Conservation (phyloP, 352 stramenopile genomes). For the Globisporangium abappressorium region DNA sequence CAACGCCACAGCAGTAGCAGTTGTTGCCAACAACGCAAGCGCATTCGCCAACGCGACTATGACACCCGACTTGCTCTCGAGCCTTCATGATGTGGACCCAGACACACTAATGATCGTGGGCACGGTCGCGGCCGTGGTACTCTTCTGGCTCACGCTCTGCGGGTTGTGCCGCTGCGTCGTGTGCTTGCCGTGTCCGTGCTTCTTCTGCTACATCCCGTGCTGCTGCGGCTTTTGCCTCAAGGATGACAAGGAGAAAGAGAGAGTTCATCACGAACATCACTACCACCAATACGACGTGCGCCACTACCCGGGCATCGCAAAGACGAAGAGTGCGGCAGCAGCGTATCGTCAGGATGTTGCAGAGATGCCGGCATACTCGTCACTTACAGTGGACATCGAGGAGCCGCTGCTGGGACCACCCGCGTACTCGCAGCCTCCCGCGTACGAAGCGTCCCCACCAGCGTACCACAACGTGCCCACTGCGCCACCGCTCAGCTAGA, state of each 20-base stretch:
- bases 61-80: neutral
- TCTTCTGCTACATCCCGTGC: slow-evolving; percentile 21
- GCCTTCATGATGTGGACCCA: neutral
- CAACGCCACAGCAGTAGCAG: neutral
- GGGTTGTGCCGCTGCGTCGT: slow-evolving; percentile 17
- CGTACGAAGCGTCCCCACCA: slow-evolving; percentile 34
- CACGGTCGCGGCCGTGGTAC: neutral
- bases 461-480: slow-evolving; percentile 63
- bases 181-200: slow-evolving; percentile 13
- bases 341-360: neutral
- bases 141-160: slow-evolving; percentile 18
- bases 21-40: neutral
- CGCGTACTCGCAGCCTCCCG: slow-evolving; percentile 36
- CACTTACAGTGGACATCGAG: slow-evolving; percentile 57
- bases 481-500: slow-evolving; percentile 49
- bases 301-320: neutral
- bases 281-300: slow-evolving; percentile 12
- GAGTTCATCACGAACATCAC: neutral
- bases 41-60: neutral
- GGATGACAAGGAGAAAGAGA: neutral
- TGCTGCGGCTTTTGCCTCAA: slow-evolving; percentile 51
- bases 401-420: slow-evolving; percentile 51
- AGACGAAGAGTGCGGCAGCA: neutral
- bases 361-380: slow-evolving; percentile 22
- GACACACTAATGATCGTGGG: neutral